These are phyloP conservation scores for Gracilaria domingensis DNA, from an alignment of 23 red algal species.

Conservation along the genomic window DNA sequence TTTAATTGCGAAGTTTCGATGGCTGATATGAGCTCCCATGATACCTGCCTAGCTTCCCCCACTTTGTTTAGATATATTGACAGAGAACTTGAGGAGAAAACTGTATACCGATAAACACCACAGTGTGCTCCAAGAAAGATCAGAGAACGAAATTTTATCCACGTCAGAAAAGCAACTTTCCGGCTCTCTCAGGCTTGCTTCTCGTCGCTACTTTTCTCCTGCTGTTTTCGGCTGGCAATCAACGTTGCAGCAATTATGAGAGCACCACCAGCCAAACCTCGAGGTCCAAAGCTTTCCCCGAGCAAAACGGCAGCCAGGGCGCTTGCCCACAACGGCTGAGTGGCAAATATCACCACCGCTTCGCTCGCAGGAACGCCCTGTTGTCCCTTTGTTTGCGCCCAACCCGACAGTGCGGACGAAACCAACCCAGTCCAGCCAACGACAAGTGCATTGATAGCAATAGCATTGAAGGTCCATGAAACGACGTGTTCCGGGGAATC, in stretches of 20 bases:
- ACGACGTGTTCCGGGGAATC: background rate
- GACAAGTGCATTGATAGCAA: conserved; percentile 61
- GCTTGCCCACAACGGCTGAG: conserved; percentile 89
- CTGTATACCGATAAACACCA: too few species aligned
- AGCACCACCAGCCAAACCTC: conserved; percentile 73
- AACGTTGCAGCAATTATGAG: conserved; percentile 76
- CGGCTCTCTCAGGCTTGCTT: background rate
- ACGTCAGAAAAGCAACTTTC: background rate
- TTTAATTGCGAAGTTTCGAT: background rate
- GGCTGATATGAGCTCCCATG: background rate
- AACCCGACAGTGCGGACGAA: conserved; percentile 81
- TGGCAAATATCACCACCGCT: conserved; percentile 88
- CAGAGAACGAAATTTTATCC: too few species aligned
- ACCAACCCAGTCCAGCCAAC: conserved; percentile 88
- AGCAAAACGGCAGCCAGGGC: conserved; percentile 70
- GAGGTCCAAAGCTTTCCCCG: conserved; percentile 80
- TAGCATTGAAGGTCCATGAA: conserved; percentile 54
- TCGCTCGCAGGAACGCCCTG: conserved; percentile 79
- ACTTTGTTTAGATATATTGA: background rate
- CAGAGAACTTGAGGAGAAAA: too few species aligned
- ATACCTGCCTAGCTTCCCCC: background rate
- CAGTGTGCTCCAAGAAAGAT: background rate
- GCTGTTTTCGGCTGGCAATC: conserved; percentile 31
- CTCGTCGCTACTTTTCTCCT: background rate
- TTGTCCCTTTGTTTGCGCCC: conserved; percentile 87